A percentile compares a stretch with the other conserved stretches of the same genome.
Evolutionary conservation across 2,329 filamentous ascomycete species (phyloP).

Genomic region (Penicillium rolfsii): DNA sequence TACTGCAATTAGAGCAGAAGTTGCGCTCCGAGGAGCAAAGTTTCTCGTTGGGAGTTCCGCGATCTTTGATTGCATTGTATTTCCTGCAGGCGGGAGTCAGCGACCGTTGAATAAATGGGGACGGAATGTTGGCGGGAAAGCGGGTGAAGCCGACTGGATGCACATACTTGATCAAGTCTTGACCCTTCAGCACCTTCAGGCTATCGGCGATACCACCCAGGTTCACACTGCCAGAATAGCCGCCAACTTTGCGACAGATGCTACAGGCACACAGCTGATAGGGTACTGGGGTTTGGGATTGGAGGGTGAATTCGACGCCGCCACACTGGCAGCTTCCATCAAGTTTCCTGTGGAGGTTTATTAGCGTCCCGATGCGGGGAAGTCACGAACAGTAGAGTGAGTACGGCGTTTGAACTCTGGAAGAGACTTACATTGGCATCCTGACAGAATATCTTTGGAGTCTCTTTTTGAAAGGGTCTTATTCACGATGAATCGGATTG

Average conservation of each 20-base stretch:
- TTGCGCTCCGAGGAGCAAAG: constrained; percentile 50
- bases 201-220: constrained; percentile 50
- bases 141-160: too few relatives aligned
- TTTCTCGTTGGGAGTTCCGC: constrained; percentile 45
- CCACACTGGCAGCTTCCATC: constrained; percentile 56
- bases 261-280: constrained; percentile 55
- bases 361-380: constrained; percentile 14
- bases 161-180: constrained; percentile 50
- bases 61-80: constrained; percentile 50
- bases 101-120: neutral
- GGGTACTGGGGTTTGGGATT: constrained; percentile 53
- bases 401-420: neutral
- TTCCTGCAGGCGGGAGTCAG: constrained; percentile 38
- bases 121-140: neutral
- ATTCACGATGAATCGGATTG: neutral
- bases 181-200: constrained; percentile 47
- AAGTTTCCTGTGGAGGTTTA: constrained; percentile 44
- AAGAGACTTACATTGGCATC: constrained; percentile 28
- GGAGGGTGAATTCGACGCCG: constrained; percentile 50
- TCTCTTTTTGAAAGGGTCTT: neutral
- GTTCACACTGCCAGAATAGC: constrained; percentile 52
- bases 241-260: constrained; percentile 54
- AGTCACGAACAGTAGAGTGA: neutral
- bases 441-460: neutral
- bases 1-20: constrained; percentile 53